phyloP scores from a whole-genome alignment of 2,329 filamentous ascomycete species.

The Lecanicillium sp. region DNA sequence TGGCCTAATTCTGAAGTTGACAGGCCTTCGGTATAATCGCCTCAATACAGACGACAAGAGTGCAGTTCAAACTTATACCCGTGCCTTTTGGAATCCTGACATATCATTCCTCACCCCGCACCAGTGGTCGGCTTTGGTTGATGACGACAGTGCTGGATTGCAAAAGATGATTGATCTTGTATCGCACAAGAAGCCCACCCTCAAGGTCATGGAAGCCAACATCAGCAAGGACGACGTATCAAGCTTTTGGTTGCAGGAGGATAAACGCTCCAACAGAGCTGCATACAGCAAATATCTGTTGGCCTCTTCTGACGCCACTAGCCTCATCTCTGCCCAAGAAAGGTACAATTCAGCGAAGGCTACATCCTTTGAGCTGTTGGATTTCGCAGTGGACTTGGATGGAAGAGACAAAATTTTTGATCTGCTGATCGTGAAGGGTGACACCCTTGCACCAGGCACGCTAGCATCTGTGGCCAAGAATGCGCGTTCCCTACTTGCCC shows the following conservation, averaged over 20 bases:
- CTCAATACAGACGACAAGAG: slow-evolving; percentile 14
- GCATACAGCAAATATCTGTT: too few species aligned
- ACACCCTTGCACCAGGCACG: too few species aligned
- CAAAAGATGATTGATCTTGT: slow-evolving; percentile 21
- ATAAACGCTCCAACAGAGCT: too few species aligned
- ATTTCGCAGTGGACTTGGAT: too few species aligned
- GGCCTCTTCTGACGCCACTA: too few species aligned
- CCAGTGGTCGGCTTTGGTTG: not conserved
- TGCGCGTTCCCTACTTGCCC: too few species aligned
- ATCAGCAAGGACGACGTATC: slow-evolving; percentile 14
- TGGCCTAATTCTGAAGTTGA: slow-evolving; percentile 12
- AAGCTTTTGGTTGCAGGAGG: slow-evolving; percentile 18
- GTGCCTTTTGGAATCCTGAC: slow-evolving; percentile 15
- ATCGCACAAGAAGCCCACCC: slow-evolving; percentile 24
- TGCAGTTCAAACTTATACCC: slow-evolving; percentile 15
- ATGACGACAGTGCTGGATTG: not conserved
- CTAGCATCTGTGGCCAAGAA: too few species aligned
- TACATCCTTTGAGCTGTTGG: too few species aligned
- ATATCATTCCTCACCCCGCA: slow-evolving; percentile 10
- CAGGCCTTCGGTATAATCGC: slow-evolving; percentile 12
- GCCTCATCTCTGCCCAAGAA: too few species aligned
- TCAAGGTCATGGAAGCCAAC: slow-evolving; percentile 24
- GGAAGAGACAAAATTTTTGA: too few species aligned
- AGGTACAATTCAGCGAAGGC: too few species aligned
- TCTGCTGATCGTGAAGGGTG: too few species aligned